Percentiles rank a stretch among this genome's conserved stretches.
phyloP scores from a whole-genome alignment of 2,329 filamentous ascomycete species.

The Fusarium graminum region DNA sequence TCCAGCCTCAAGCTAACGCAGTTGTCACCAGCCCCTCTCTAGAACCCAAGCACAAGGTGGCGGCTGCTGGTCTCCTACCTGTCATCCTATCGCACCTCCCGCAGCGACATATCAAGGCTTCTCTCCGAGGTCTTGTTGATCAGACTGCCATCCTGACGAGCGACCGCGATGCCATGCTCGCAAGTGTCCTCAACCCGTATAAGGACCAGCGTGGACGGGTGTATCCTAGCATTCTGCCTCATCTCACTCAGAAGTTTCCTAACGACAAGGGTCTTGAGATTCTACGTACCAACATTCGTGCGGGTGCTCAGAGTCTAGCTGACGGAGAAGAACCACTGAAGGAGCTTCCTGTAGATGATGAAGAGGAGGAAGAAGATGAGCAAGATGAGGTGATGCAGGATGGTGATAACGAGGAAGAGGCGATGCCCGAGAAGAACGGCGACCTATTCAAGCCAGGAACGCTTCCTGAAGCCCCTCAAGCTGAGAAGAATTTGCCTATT shows the following conservation, averaged over 20 bases:
- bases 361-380: constrained; percentile 55
- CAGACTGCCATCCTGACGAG: constrained; percentile 80
- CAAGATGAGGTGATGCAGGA: constrained; percentile 56
- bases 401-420: constrained; percentile 54
- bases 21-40: constrained; percentile 54
- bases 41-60: constrained; percentile 61
- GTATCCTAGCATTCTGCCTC: constrained; percentile 82
- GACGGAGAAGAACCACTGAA: constrained; percentile 43
- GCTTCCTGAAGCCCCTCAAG: constrained; percentile 39
- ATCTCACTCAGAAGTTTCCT: constrained; percentile 76
- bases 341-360: constrained; percentile 46
- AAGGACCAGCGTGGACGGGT: constrained; percentile 72
- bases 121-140: constrained; percentile 81
- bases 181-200: constrained; percentile 85
- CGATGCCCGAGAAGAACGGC: constrained; percentile 27
- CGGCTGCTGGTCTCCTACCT: constrained; percentile 73
- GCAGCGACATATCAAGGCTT: constrained; percentile 75
- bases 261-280: constrained; percentile 77
- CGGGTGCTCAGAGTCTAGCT: constrained; percentile 47
- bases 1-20: constrained; percentile 58
- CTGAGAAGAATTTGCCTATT: constrained; percentile 47
- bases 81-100: constrained; percentile 73
- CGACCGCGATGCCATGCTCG: constrained; percentile 79
- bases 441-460: constrained; percentile 41
- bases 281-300: constrained; percentile 71